Evolutionary conservation across 257 asterid species (phyloP).

Genomic region (Perilla frutescens): DNA sequence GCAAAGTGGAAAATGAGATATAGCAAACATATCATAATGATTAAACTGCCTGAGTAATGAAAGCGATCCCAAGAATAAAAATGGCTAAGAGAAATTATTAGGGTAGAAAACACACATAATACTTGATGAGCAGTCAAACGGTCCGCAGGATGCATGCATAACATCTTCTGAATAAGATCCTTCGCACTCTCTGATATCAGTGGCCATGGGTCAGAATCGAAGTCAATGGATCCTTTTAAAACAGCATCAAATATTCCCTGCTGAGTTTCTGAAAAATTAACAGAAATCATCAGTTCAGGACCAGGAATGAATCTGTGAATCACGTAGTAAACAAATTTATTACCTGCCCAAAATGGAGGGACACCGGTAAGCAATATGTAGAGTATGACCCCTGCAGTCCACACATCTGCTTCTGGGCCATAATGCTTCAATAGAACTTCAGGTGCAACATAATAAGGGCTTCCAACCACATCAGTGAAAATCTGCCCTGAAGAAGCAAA

Average conservation of each 20-base stretch:
- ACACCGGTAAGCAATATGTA: constrained; percentile 91
- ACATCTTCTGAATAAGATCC: constrained; percentile 49
- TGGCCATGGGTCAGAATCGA: constrained; percentile 56
- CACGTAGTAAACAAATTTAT: constrained; percentile 33
- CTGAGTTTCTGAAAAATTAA: constrained; percentile 49
- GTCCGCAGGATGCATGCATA: constrained; percentile 80
- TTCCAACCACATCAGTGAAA: constrained; percentile 93
- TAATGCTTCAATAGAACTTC: constrained; percentile 90
- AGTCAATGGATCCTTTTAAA: constrained; percentile 49
- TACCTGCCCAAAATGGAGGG: constrained; percentile 99
- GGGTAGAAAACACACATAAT: constrained; percentile 59
- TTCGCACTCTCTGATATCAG: constrained; percentile 53
- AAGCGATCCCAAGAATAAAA: constrained; percentile 18
- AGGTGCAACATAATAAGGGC: constrained; percentile 97
- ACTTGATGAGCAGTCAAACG: constrained; percentile 89
- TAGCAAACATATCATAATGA: constrained; percentile 9
- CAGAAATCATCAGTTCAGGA: constrained; percentile 34
- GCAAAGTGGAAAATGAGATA: background rate
- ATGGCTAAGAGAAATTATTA: background rate
- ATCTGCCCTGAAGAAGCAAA: constrained; percentile 70
- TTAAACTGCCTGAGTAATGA: background rate
- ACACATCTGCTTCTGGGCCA: constrained; percentile 95
- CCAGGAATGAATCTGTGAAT: constrained; percentile 13
- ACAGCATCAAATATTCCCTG: constrained; percentile 52
- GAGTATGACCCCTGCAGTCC: constrained; percentile 96